A percentile compares a stretch with the other conserved stretches of the same genome.
phyloP scores from a whole-genome alignment of 495 filamentous ascomycete species.

The Aspergillus indologenus region DNA sequence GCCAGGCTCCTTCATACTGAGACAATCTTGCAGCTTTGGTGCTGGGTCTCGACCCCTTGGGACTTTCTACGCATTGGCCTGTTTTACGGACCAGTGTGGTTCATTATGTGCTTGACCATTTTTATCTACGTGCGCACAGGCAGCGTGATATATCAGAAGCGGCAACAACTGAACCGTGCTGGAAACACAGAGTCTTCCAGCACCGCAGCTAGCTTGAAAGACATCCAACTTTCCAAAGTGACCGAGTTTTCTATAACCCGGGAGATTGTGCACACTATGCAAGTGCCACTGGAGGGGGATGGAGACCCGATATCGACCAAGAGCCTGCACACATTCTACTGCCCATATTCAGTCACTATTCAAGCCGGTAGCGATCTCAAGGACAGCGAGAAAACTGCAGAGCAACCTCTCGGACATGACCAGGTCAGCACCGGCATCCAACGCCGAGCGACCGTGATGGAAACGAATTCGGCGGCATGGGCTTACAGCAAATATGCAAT shows the following conservation, averaged over 20 bases:
- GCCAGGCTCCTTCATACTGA: background rate
- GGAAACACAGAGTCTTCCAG: constrained; percentile 37
- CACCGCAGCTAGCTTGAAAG: constrained; percentile 18
- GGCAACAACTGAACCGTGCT: constrained; percentile 44
- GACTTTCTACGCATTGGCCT: constrained; percentile 70
- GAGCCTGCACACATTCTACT: constrained; percentile 14
- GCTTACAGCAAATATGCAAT: constrained; percentile 80
- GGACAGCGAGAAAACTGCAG: background rate
- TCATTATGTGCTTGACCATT: constrained; percentile 66
- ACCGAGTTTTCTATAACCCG: constrained; percentile 55
- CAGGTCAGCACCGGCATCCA: constrained; percentile 6
- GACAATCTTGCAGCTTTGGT: constrained; percentile 60
- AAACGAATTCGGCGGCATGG: constrained; percentile 53
- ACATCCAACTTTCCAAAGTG: constrained; percentile 53
- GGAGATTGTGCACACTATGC: constrained; percentile 19
- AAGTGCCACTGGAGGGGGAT: background rate
- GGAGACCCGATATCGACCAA: background rate
- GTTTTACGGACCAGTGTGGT: constrained; percentile 87
- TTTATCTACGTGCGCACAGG: constrained; percentile 73
- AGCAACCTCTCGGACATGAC: constrained; percentile 9
- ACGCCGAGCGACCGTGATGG: constrained; percentile 6
- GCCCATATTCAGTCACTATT: constrained; percentile 39
- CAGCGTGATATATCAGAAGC: constrained; percentile 60
- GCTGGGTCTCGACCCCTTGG: constrained; percentile 70
- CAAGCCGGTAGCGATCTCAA: constrained; percentile 21